Base-by-base conservation (phyloP, 1,139 yeast species). In the Kodamaea plutei region DNA sequence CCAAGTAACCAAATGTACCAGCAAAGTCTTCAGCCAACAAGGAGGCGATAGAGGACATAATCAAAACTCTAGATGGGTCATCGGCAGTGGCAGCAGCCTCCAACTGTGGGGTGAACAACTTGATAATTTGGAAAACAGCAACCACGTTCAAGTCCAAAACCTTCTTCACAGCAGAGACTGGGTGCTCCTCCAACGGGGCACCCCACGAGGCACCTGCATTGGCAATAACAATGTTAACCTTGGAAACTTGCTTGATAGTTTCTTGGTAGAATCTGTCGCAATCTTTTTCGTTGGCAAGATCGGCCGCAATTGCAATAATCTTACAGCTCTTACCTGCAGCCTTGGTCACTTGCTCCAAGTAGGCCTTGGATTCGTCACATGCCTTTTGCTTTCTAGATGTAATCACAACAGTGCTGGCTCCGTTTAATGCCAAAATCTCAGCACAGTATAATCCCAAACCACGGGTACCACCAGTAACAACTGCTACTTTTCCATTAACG, bases 161-260 rank as follows among this genome's bases (percentile, higher is more conserved):
- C 56, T 81, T 82, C 40, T 69, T 74, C 43, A 83, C 58, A 1
- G 85, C 88, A 4, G 58, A 39, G 25, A 76, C 76, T 1, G 85
- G 78, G 48, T 82, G 89, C 4, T 61, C 61, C 26, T 67, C 79
- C 35, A 82, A 58, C 18, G 72, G 73, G 4, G 78, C 82, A 19
- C 89, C 91, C 91, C 91, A 83, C 10, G 82, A 61, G 8, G 89
- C 88, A 29, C 93, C 93, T 9, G 91, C 91, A 47, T 83, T 83
- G 37, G 89, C 87, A 45, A 80, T 64, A 40, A 83, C 63, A 38
- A 83, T 79, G 49, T 83, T 78, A 20, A 80, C 67, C 47, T 67
- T 64, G 23, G 58, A 57, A 13, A 68, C 68, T 25, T 56, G 58
- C 36, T 58, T 55, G 22, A 56, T 39, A 17, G 76, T 73, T 28